phyloP scores from a whole-genome alignment of 2,329 filamentous ascomycete genomes.

The Neodidymelliopsis sp. region DNA sequence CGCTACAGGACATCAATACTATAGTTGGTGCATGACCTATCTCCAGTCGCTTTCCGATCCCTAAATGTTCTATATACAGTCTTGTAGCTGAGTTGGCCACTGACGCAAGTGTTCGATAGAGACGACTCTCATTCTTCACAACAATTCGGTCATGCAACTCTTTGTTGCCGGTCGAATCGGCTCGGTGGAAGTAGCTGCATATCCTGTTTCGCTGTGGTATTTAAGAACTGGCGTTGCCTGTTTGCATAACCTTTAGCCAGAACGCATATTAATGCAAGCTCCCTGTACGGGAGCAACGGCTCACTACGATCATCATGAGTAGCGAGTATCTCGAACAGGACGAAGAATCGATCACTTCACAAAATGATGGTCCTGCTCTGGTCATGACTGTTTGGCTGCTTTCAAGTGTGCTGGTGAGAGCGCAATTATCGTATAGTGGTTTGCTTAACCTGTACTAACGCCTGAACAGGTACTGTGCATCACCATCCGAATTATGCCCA shows the following conservation, averaged over 20 bases:
- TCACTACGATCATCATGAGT: not conserved
- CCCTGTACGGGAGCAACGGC: too few species aligned
- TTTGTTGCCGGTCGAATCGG: not conserved
- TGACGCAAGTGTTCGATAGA: not conserved
- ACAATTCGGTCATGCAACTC: not conserved
- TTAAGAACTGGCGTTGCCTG: not conserved
- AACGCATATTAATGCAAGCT: not conserved
- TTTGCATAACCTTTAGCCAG: not conserved
- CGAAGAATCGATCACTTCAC: not conserved
- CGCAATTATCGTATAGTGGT: not conserved
- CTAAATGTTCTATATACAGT: not conserved
- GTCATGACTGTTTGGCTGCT: not conserved
- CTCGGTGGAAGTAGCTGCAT: not conserved
- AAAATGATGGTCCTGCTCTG: not conserved
- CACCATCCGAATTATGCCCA: slow-evolving; percentile 14
- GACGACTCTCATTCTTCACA: not conserved
- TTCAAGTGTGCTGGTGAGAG: slow-evolving; percentile 1
- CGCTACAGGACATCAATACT: not conserved
- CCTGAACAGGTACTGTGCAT: not conserved
- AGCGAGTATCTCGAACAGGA: not conserved
- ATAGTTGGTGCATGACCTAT: not conserved
- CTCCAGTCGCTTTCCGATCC: not conserved
- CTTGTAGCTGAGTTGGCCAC: not conserved
- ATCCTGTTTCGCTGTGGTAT: not conserved
- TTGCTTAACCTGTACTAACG: not conserved